Conservation (phyloP, 352 stramenopile species). For the Globisporangium orthogonon region DNA sequence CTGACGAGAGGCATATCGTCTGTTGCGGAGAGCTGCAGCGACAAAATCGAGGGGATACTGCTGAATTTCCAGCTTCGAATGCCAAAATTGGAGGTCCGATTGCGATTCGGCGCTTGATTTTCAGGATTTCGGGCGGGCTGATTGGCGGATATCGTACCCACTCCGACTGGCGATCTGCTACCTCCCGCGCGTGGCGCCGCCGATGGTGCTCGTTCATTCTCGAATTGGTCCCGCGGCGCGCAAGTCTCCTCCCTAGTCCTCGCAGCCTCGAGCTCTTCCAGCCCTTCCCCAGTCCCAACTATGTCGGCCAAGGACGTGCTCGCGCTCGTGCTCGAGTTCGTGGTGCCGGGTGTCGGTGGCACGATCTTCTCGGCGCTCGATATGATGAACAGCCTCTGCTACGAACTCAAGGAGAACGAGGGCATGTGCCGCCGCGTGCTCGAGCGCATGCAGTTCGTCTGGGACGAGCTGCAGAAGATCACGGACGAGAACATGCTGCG, state of each 20-base stretch:
- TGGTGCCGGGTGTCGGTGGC: slow-evolving; percentile 29
- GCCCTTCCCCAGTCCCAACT: neutral
- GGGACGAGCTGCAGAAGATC: slow-evolving; percentile 31
- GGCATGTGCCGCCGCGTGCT: slow-evolving; percentile 14
- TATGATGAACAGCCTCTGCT: slow-evolving; percentile 19
- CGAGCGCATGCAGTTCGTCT: slow-evolving; percentile 21
- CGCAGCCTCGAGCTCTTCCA: neutral
- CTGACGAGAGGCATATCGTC: too few relatives aligned
- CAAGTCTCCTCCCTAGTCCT: neutral
- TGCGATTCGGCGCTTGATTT: neutral
- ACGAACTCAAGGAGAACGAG: slow-evolving; percentile 20
- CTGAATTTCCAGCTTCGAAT: neutral
- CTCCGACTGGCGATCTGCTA: neutral
- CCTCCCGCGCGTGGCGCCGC: too few relatives aligned
- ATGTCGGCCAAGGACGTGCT: slow-evolving; percentile 12
- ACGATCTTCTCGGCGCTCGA: slow-evolving; percentile 24
- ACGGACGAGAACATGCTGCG: slow-evolving; percentile 24
- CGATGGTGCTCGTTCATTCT: neutral
- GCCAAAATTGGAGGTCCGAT: neutral
- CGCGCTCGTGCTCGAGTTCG: slow-evolving; percentile 13
- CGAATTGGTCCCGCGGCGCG: neutral
- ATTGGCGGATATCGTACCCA: neutral
- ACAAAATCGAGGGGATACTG: neutral
- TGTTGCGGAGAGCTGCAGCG: neutral
- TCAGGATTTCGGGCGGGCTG: neutral